phyloP scores from a whole-genome alignment of 306 rosid genomes.

The Urtica urens region DNA sequence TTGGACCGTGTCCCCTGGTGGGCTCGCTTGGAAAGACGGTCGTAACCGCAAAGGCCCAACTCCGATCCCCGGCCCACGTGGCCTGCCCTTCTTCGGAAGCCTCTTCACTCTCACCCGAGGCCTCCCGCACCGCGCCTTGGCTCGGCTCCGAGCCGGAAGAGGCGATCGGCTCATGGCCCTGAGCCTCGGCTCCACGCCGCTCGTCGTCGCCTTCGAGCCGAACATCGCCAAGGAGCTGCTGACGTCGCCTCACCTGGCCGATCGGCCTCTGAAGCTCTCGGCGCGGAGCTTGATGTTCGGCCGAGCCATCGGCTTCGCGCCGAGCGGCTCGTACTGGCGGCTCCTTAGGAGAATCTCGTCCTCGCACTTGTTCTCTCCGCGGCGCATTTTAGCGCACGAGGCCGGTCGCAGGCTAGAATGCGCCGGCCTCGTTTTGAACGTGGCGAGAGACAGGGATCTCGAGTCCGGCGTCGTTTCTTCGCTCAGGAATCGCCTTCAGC shows the following conservation, averaged over 20 bases:
- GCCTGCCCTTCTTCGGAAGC: conserved; percentile 35
- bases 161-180: conserved; percentile 52
- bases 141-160: conserved; percentile 9
- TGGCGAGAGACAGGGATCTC: conserved; percentile 13
- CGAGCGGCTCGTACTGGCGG: conserved; percentile 45
- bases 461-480: conserved; percentile 1
- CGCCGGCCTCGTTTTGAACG: conserved; percentile 21
- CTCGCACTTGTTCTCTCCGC: conserved; percentile 37
- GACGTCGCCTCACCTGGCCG: conserved; percentile 36
- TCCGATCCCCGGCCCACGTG: conserved; percentile 30
- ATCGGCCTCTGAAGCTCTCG: conserved; percentile 42
- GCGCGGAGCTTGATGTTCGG: conserved; percentile 37
- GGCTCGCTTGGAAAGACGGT: conserved; percentile 44
- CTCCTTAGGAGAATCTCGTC: conserved; percentile 37
- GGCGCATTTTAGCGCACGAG: conserved; percentile 36
- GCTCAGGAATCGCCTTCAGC: conserved; percentile 30
- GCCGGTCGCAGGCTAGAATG: conserved; percentile 30
- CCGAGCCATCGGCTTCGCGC: conserved; percentile 57
- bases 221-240: conserved; percentile 32
- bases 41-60: conserved; percentile 19
- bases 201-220: conserved; percentile 37
- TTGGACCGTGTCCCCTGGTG: conserved; percentile 32
- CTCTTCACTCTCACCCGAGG: conserved; percentile 30
- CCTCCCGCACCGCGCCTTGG: conserved; percentile 38
- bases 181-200: conserved; percentile 42